Conservation (phyloP, 805 yeast species). For the Kodamaea laetipori region DNA sequence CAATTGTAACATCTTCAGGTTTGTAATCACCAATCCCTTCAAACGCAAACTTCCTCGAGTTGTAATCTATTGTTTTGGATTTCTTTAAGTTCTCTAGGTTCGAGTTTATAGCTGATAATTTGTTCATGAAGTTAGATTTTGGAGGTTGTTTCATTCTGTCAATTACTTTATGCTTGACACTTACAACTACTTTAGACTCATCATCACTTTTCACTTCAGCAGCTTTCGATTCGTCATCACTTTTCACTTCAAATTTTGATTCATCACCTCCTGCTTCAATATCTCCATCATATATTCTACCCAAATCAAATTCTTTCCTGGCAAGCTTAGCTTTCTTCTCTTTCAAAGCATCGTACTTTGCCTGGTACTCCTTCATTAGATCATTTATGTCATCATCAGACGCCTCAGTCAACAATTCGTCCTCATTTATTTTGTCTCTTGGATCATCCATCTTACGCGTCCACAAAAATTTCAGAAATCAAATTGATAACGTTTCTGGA, state of each 20-base stretch:
- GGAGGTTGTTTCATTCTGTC: constrained; percentile 7
- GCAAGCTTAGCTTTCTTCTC: constrained; percentile 19
- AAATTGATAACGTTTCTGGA: no score
- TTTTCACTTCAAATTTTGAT: constrained; percentile 16
- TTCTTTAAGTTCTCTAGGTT: constrained; percentile 8
- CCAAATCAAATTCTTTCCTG: background rate
- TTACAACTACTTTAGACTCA: background rate
- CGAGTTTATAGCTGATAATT: constrained; percentile 19
- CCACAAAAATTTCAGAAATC: background rate
- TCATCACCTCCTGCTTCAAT: no score
- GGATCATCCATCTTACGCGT: constrained; percentile 34
- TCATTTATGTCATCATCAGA: constrained; percentile 42
- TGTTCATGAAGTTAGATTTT: constrained; percentile 21
- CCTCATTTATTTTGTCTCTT: constrained; percentile 27
- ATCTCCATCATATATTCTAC: no score
- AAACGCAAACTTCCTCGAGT: constrained; percentile 29
- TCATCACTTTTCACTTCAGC: constrained; percentile 8
- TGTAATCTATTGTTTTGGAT: constrained; percentile 22
- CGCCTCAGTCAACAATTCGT: constrained; percentile 38
- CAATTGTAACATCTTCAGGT: constrained; percentile 13
- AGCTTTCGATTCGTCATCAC: constrained; percentile 10
- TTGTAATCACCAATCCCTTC: constrained; percentile 16
- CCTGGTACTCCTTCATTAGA: constrained; percentile 37
- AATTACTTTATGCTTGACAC: constrained; percentile 6
- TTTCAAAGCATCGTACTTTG: constrained; percentile 24